Conservation (phyloP, 495 filamentous ascomycete species). For the Bryoglossum gracile region DNA sequence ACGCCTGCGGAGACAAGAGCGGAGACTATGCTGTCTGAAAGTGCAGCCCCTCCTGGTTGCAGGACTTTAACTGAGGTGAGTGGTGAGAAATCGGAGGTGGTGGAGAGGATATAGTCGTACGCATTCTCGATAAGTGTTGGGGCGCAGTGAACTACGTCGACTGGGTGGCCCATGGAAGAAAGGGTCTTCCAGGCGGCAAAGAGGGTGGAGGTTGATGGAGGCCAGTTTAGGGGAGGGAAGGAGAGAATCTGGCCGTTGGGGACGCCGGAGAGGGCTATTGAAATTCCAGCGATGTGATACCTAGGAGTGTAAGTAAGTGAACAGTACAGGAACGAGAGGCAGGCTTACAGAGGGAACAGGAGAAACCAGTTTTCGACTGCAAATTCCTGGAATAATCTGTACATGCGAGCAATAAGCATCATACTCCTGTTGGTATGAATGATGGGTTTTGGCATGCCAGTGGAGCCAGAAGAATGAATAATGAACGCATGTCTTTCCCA, state of each 20-base stretch:
- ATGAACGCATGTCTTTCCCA: conserved; percentile 26
- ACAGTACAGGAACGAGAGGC: neutral
- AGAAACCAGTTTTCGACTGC: conserved; percentile 25
- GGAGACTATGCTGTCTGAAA: conserved; percentile 18
- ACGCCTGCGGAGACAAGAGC: conserved; percentile 16
- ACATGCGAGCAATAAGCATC: conserved; percentile 28
- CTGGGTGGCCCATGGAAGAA: conserved; percentile 17
- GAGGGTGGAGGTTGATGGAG: conserved; percentile 18
- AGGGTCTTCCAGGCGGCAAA: conserved; percentile 22
- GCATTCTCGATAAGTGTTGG: conserved; percentile 24
- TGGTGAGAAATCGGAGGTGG: conserved; percentile 20
- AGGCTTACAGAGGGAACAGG: conserved; percentile 22
- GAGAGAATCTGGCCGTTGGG: conserved; percentile 25
- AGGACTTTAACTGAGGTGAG: conserved; percentile 21
- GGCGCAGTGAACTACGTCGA: conserved; percentile 23
- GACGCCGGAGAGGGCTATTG: conserved; percentile 22
- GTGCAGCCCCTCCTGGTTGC: conserved; percentile 23
- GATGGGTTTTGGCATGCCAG: conserved; percentile 26
- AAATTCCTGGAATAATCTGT: conserved; percentile 23
- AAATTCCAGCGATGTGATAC: conserved; percentile 27
- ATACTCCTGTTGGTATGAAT: conserved; percentile 26
- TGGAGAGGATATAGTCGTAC: conserved; percentile 20
- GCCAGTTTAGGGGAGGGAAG: conserved; percentile 21
- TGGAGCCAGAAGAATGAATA: conserved; percentile 26
- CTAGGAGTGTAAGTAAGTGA: conserved; percentile 8